Percentiles rank a stretch among this genome's conserved stretches.
Evolutionary conservation across 257 asterid genomes (phyloP).

Genomic region (Henckelia pumila): DNA sequence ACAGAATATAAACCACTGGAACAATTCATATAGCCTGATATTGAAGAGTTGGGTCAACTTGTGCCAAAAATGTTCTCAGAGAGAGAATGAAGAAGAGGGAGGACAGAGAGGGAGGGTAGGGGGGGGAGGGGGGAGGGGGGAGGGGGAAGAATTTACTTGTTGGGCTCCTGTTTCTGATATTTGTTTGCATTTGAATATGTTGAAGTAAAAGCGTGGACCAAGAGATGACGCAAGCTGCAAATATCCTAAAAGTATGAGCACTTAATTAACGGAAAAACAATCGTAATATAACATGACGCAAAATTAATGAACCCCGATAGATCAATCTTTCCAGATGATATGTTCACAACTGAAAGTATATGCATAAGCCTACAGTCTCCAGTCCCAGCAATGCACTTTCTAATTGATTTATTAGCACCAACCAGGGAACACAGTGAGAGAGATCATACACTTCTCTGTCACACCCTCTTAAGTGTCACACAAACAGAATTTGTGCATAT

Average conservation of each 20-base stretch:
- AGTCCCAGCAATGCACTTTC: neutral
- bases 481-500: too few relatives aligned
- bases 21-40: neutral
- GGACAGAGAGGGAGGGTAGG: too few relatives aligned
- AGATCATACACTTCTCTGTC: neutral
- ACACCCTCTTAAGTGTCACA: too few relatives aligned
- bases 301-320: neutral
- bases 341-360: neutral
- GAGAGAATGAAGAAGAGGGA: neutral
- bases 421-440: neutral
- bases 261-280: neutral
- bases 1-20: conserved; percentile 15
- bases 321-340: neutral
- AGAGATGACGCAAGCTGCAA: conserved; percentile 62
- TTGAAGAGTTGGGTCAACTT: neutral
- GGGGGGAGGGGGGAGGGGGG: too few relatives aligned
- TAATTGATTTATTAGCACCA: neutral
- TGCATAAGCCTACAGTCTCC: neutral
- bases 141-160: conserved; percentile 28
- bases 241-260: conserved; percentile 5
- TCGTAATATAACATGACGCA: neutral
- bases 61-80: neutral
- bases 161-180: conserved; percentile 66
- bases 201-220: conserved; percentile 51
- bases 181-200: conserved; percentile 58